A percentile compares a stretch with the other conserved stretches of the same genome.
Evolutionary conservation across 2,329 filamentous ascomycete genomes (phyloP).

Genomic region (Metarhizium guizhouense): DNA sequence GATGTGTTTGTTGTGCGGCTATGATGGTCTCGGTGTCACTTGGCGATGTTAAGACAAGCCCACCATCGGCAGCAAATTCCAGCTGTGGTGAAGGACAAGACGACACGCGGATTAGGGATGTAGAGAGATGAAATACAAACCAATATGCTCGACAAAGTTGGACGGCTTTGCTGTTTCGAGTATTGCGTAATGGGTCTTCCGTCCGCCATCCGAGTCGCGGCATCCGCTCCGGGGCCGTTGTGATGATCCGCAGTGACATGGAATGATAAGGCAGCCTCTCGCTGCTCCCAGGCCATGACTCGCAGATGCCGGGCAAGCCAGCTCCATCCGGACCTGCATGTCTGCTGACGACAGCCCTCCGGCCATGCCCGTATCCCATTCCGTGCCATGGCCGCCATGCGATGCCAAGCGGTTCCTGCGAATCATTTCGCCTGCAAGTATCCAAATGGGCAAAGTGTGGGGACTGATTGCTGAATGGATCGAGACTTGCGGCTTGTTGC

Average conservation of each 20-base stretch:
- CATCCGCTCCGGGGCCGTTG: background rate
- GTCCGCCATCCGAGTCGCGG: background rate
- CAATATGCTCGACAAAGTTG: too few relatives aligned
- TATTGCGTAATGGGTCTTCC: background rate
- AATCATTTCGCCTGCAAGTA: background rate
- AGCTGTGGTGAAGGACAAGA: background rate
- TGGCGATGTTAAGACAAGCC: background rate
- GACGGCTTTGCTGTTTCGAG: too few relatives aligned
- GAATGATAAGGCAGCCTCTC: too few relatives aligned
- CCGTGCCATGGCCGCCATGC: too few relatives aligned
- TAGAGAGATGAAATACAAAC: background rate
- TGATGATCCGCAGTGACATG: background rate
- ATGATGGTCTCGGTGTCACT: background rate
- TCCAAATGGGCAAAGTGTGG: conserved; percentile 4
- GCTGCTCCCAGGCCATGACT: background rate
- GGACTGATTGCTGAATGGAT: background rate
- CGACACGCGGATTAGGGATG: background rate
- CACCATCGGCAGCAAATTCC: too few relatives aligned
- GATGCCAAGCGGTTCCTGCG: background rate
- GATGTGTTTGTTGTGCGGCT: background rate
- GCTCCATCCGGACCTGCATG: background rate
- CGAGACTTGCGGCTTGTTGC: background rate
- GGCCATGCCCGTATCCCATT: background rate
- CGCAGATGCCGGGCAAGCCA: background rate
- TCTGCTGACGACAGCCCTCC: background rate